Percentiles rank a stretch among this genome's conserved stretches.
Conservation (phyloP, 2,329 filamentous ascomycete species). For the Hypoxylon sp. region DNA sequence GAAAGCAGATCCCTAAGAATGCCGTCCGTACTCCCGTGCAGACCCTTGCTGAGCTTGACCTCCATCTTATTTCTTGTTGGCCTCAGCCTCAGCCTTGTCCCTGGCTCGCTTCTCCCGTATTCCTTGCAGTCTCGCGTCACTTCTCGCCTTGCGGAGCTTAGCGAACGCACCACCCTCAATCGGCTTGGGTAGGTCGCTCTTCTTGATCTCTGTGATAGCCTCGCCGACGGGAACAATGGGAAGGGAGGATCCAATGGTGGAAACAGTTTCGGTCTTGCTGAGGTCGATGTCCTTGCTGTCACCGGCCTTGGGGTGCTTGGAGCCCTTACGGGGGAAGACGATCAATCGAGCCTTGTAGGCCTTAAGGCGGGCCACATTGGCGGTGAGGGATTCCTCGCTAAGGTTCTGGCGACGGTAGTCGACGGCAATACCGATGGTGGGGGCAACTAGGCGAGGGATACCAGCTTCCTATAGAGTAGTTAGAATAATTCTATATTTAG, state of each 20-base stretch:
- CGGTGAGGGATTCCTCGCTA: conserved; percentile 92
- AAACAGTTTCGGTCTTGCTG: conserved; percentile 73
- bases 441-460: conserved; percentile 93
- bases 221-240: conserved; percentile 79
- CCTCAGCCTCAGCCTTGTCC: conserved; percentile 87
- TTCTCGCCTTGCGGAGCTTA: conserved; percentile 86
- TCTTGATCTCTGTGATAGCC: conserved; percentile 81
- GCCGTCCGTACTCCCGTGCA: conserved; percentile 57
- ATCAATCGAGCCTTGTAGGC: conserved; percentile 97
- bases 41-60: conserved; percentile 48
- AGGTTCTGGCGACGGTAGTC: conserved; percentile 98
- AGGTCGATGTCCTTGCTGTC: conserved; percentile 86
- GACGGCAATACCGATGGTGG: conserved; percentile 97
- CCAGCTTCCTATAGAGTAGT: conserved; percentile 83
- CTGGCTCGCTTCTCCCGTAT: conserved; percentile 92
- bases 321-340: conserved; percentile 95
- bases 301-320: conserved; percentile 88
- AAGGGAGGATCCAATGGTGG: conserved; percentile 71
- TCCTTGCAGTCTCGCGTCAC: conserved; percentile 85
- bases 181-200: conserved; percentile 82
- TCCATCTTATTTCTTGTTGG: conserved; percentile 83
- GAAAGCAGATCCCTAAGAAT: conserved; percentile 56
- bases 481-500: conserved; percentile 48
- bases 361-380: conserved; percentile 98
- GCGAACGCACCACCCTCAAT: conserved; percentile 88